Conservation (phyloP, 495 filamentous ascomycete genomes). For the Lasiosphaeria hispida region DNA sequence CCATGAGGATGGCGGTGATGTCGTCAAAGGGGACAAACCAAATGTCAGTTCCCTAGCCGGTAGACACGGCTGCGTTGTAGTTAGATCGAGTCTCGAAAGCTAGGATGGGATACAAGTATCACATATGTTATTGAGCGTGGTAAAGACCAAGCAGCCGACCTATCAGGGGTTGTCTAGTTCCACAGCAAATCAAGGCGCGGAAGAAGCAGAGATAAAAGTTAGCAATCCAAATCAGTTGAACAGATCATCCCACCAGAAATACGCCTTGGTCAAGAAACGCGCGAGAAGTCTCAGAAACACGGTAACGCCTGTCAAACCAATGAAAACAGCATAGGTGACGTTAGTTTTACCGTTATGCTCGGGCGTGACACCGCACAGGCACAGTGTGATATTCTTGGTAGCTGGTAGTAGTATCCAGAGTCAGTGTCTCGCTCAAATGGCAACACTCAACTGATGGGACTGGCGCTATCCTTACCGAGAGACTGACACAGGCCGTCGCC, state of each 20-base stretch:
- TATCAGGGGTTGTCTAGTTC: not conserved
- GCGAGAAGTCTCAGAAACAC: conserved; percentile 27
- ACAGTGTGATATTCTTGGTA: conserved; percentile 20
- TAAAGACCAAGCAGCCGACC: conserved; percentile 20
- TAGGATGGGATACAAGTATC: not conserved
- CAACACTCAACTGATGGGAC: not conserved
- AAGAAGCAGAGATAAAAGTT: not conserved
- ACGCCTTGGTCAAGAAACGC: conserved; percentile 28
- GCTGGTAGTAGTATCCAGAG: conserved; percentile 15
- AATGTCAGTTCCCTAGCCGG: conserved; percentile 46
- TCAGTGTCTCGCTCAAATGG: not conserved
- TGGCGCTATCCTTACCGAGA: conserved; percentile 13
- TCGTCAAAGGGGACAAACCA: conserved; percentile 48
- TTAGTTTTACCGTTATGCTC: conserved; percentile 13
- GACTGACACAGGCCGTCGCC: conserved; percentile 20
- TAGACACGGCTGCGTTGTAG: conserved; percentile 30
- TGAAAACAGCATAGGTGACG: conserved; percentile 20
- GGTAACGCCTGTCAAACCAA: conserved; percentile 23
- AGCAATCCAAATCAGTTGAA: conserved; percentile 30
- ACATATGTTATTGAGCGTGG: conserved; percentile 16
- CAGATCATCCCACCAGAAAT: conserved; percentile 37
- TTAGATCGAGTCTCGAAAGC: not conserved
- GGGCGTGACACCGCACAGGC: conserved; percentile 14
- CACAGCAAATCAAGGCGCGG: not conserved
- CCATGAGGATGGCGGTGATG: conserved; percentile 33